Conservation (phyloP, 257 asterid species). For the Nicotiana knightiana region DNA sequence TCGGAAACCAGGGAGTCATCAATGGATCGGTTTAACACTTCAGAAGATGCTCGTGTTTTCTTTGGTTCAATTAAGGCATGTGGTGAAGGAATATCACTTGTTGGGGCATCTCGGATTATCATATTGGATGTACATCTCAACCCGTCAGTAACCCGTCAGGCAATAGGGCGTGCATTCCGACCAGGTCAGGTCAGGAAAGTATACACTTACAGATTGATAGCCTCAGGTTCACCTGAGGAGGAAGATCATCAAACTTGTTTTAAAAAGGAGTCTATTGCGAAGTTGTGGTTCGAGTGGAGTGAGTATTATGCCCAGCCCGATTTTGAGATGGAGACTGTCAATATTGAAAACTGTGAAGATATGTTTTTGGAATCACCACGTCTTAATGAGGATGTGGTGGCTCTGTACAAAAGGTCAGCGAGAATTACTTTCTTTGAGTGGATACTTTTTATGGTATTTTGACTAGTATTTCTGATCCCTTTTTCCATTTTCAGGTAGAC, state of each 20-base stretch:
- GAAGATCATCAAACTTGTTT: constrained; percentile 85
- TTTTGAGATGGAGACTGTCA: constrained; percentile 65
- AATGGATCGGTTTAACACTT: constrained; percentile 68
- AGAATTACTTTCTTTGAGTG: neutral
- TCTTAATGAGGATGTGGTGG: constrained; percentile 53
- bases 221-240: constrained; percentile 71
- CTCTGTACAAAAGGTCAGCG: constrained; percentile 49
- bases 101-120: constrained; percentile 88
- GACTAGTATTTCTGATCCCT: neutral
- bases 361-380: constrained; percentile 57
- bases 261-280: constrained; percentile 80
- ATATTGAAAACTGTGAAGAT: constrained; percentile 50
- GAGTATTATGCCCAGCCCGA: constrained; percentile 47
- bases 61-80: constrained; percentile 94
- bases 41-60: constrained; percentile 81
- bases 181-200: constrained; percentile 94
- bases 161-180: constrained; percentile 97
- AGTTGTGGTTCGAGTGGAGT: constrained; percentile 98
- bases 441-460: neutral
- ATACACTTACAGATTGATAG: constrained; percentile 62
- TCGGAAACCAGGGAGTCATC: constrained; percentile 59
- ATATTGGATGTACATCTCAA: constrained; percentile 79
- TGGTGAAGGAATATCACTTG: constrained; percentile 95
- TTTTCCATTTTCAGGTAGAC: constrained; percentile 36
- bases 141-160: constrained; percentile 96